Percentiles rank a stretch among this genome's conserved stretches.
phyloP scores from a whole-genome alignment of 1,284 basidiomycete species.

The Schizophyllum commune region DNA sequence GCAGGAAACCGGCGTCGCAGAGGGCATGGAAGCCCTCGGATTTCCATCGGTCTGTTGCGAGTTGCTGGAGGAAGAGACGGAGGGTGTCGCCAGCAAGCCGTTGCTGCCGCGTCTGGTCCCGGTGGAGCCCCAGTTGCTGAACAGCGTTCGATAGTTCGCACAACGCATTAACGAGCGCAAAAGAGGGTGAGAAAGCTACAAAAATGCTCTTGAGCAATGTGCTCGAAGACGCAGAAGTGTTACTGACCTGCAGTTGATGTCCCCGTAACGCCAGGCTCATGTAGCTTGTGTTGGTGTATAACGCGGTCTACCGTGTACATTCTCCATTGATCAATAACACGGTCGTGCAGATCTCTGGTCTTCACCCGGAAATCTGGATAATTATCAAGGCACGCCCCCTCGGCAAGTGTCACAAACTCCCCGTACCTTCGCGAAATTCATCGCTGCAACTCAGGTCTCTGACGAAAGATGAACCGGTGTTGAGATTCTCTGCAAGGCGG shows the following conservation, averaged over 20 bases:
- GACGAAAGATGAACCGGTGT: slow-evolving; percentile 34
- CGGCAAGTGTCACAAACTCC: neutral
- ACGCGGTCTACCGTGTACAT: slow-evolving; percentile 28
- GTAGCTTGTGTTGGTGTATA: slow-evolving; percentile 18
- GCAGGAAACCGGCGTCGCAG: slow-evolving; percentile 47
- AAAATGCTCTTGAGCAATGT: neutral
- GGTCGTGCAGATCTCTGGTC: slow-evolving; percentile 30
- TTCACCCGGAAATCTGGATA: slow-evolving; percentile 36
- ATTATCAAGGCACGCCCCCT: neutral
- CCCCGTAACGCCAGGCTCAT: neutral
- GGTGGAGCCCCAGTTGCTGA: slow-evolving; percentile 42
- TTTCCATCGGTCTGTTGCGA: slow-evolving; percentile 22
- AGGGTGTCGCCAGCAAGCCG: slow-evolving; percentile 31
- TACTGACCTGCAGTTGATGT: neutral
- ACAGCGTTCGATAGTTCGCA: slow-evolving; percentile 45
- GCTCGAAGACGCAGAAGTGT: neutral
- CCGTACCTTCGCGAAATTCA: slow-evolving; percentile 29
- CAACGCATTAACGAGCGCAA: slow-evolving; percentile 45
- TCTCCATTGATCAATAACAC: slow-evolving; percentile 44
- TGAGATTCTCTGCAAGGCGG: slow-evolving; percentile 35
- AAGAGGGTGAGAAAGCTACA: slow-evolving; percentile 38
- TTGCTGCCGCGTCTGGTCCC: slow-evolving; percentile 26
- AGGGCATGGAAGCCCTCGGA: slow-evolving; percentile 20
- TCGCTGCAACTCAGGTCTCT: slow-evolving; percentile 34
- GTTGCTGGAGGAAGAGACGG: slow-evolving; percentile 30